These are phyloP conservation scores for Acacia melanoxylon DNA, from an alignment of 306 rosid species.

Conservation along the genomic window DNA sequence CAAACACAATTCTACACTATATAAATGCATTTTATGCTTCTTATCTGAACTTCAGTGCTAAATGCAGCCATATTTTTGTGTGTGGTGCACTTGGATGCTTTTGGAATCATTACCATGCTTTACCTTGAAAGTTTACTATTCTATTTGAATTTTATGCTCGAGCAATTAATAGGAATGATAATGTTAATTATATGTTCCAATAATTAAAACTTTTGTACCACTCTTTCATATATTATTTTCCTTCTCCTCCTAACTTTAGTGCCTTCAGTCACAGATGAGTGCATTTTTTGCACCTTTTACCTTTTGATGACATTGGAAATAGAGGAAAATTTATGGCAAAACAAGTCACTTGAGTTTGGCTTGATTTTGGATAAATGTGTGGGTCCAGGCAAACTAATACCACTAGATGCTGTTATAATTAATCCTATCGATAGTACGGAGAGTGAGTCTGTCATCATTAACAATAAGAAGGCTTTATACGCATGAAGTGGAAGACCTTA, in stretches of 20 bases:
- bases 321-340: background rate
- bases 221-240: background rate
- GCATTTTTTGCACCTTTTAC: too few species aligned
- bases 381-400: too few species aligned
- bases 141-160: background rate
- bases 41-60: background rate
- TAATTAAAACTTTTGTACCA: background rate
- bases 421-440: too few species aligned
- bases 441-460: too few species aligned
- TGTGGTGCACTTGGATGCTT: background rate
- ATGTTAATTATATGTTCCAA: background rate
- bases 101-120: background rate
- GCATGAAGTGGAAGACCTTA: constrained; percentile 17
- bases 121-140: background rate
- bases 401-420: too few species aligned
- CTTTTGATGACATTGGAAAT: too few species aligned
- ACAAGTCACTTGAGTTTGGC: background rate
- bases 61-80: background rate
- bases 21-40: background rate
- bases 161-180: background rate
- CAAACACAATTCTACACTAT: too few species aligned
- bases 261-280: too few species aligned
- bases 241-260: too few species aligned
- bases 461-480: too few species aligned
- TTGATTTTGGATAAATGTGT: constrained; percentile 8